A percentile compares a stretch with the other conserved stretches of the same genome.
phyloP scores from a whole-genome alignment of 768 basidiomycete species.

The Suillus fuscotomentosus region DNA sequence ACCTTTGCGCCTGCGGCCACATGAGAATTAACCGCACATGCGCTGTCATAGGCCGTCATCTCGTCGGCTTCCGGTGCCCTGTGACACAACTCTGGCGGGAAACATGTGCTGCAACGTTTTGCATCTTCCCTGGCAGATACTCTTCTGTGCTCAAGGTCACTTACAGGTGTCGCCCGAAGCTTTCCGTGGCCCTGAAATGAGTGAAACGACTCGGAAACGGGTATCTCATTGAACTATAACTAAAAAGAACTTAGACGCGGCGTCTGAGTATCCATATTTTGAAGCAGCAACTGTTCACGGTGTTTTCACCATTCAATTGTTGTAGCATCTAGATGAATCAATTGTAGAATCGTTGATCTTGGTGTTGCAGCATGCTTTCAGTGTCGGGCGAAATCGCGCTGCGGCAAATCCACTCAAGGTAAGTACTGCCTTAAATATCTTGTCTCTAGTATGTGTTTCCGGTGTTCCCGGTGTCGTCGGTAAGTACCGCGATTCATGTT shows the following conservation, averaged over 20 bases:
- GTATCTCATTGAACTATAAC: neutral
- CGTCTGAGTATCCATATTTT: too few relatives aligned
- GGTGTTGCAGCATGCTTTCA: neutral
- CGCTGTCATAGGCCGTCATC: neutral
- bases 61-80: conserved; percentile 4
- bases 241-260: neutral
- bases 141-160: neutral
- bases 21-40: neutral
- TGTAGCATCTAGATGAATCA: neutral
- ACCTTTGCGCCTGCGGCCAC: conserved; percentile 6
- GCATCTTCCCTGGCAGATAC: neutral
- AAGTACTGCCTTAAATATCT: neutral
- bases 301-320: neutral
- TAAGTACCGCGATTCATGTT: neutral
- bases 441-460: neutral
- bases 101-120: neutral
- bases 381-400: neutral
- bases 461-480: neutral
- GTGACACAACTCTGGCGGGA: conserved; percentile 8
- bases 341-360: neutral
- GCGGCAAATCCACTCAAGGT: neutral
- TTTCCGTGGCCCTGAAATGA: neutral
- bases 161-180: neutral
- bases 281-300: neutral
- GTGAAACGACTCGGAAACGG: too few relatives aligned